Base-by-base conservation (phyloP, 208 protist species). In the Acanthamoeba healyi region DNA sequence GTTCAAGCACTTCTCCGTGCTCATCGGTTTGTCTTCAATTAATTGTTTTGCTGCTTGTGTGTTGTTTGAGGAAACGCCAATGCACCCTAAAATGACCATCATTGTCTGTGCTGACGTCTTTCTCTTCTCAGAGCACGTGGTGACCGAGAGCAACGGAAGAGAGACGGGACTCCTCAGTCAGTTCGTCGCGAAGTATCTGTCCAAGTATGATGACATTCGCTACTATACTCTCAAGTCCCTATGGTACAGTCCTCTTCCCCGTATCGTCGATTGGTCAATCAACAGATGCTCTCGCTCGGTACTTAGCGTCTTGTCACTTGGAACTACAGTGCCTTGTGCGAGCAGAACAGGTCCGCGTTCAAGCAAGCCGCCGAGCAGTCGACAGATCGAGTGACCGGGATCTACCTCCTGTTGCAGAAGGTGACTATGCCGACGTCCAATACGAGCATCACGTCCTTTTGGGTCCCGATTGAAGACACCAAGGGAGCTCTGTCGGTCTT, bases 161-260 rank as follows among this genome's bases (percentile, higher is more conserved):
- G 86, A 92, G 22, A 92, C 40, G 17, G 40, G 29, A 17, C 26
- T 92, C 26, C 74, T 92, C 26, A 34, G 24, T 6, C 34, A 26
- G 34, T 92, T 65, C 29, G 36, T 49, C 56, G 22, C 17, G 6
- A 92, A 92, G 36, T 92, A 74, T n/a, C 56, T 92, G 5, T 24
- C 29, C 44, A 65, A 77, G 61, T 92, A 77, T 32, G 29, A 65
- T 26, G 86, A 92, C 26, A 34, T 92, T 24, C 54, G 86, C 26
- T 92, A 92, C 24, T 92, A 92, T 29, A 92, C 86, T 2, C 58
- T 92, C n/a, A 65, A 92, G 42, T 32, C 49, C 61, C 36, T 92
- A 19, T 5, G 34, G 86, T 92, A 92, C 46, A 10, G 40, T 6
- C 7, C n/a, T 24, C 24, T 29, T 17, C 24, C 4, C 15, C n/a